A percentile compares a stretch with the other conserved stretches of the same genome.
phyloP scores from a whole-genome alignment of 2,329 filamentous ascomycete species.

The Ascochyta lentis region DNA sequence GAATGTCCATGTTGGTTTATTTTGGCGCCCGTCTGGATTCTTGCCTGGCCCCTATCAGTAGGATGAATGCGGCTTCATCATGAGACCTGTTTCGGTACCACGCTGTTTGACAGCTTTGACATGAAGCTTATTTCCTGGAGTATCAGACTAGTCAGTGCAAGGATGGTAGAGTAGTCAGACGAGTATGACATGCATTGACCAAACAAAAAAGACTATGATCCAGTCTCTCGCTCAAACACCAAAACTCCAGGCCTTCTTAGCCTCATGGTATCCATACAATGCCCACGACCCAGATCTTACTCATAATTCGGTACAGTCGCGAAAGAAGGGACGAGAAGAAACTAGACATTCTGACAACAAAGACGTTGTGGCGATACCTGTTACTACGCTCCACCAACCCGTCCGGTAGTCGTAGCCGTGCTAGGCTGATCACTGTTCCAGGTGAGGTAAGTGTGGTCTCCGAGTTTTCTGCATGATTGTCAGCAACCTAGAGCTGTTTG shows the following conservation, averaged over 20 bases:
- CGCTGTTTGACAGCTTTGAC: constrained; percentile 18
- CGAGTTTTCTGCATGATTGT: constrained; percentile 75
- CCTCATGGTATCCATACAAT: constrained; percentile 39
- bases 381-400: constrained; percentile 46
- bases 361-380: constrained; percentile 17
- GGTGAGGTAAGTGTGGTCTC: constrained; percentile 95
- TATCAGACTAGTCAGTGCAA: constrained; percentile 1
- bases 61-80: constrained; percentile 34
- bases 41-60: constrained; percentile 18
- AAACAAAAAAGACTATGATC: constrained; percentile 28
- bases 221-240: constrained; percentile 37
- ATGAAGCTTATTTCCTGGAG: constrained; percentile 14
- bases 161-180: constrained; percentile 15
- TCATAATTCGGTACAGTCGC: constrained; percentile 19
- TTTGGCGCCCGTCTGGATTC: constrained; percentile 28
- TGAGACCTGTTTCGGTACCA: constrained; percentile 34
- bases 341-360: constrained; percentile 22
- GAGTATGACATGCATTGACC: constrained; percentile 26
- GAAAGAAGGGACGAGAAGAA: constrained; percentile 24
- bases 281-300: constrained; percentile 25
- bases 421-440: constrained; percentile 81
- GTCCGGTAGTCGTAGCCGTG: constrained; percentile 60
- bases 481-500: constrained; percentile 14
- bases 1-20: constrained; percentile 35
- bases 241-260: constrained; percentile 36